Base-by-base conservation (phyloP, 2,329 filamentous ascomycete species). In the Curvularia lunata region DNA sequence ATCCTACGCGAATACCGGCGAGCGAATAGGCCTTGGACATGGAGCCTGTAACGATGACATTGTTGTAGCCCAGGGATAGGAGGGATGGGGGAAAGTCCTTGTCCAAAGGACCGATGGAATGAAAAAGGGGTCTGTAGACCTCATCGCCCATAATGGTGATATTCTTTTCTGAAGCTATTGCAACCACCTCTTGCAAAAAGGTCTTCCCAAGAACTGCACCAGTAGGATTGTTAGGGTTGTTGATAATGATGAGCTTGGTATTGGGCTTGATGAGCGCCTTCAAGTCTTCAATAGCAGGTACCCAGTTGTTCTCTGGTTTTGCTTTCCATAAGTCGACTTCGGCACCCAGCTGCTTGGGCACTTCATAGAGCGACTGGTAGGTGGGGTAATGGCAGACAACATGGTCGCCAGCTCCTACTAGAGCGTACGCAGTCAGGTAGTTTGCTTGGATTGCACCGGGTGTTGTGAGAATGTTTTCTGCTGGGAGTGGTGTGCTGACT, bases 361-460 rank as follows among this genome's bases (percentile, higher is more conserved):
- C 85, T 9, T 86, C 81, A 71, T 94, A 95, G 1, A 96, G 83
- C 68, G 95, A 91, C 74, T 95, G 91, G 69, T 77, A 96, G 0
- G 91, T 94, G 12, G 92, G 92, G 72, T 92, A 91, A 56, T 95
- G 90, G 69, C 91, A 95, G 57, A 96, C 84, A 46, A 94, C 89
- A 81, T 96, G 92, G 71, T 96, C 91, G 0, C 88, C 90, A 0
- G 87, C 85, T 0, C 86, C 85, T 2, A 95, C 73, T 6, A 95
- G 80, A 1, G 88, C 82, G 74, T 93, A 93, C 7, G 95, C 83
- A 2, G 88, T 79, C n/a, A 95, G 78, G 66, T 92, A 91, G 71
- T 96, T 96, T n/a, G 91, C 92, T 5, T 86, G 83, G 49, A 96
- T 96, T 13, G 91, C 91, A 9, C 92, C 92, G 28, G 89, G 86